phyloP scores from a whole-genome alignment of 1,139 yeast genomes.

The Debaryomyces sp. region DNA sequence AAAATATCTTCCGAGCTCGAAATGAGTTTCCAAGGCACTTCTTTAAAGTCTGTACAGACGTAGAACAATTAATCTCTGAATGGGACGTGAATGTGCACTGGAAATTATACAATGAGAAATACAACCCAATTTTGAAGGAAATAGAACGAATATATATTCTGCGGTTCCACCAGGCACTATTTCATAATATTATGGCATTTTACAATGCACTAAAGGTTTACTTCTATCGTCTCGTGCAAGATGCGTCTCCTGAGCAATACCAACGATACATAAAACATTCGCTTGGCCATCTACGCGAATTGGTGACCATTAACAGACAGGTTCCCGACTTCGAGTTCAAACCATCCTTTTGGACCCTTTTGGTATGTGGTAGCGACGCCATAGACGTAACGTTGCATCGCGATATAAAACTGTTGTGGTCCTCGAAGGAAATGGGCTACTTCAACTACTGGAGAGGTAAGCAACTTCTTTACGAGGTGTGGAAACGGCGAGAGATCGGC shows the following conservation, averaged over 20 bases:
- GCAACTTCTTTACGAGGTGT: constrained; percentile 55
- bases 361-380: constrained; percentile 50
- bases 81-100: constrained; percentile 46
- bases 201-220: constrained; percentile 49
- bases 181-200: constrained; percentile 40
- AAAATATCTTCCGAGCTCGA: constrained; percentile 47
- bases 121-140: constrained; percentile 8
- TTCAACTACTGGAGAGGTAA: constrained; percentile 56
- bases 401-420: constrained; percentile 35
- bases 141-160: constrained; percentile 21
- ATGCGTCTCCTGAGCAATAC: constrained; percentile 30
- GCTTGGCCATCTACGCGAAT: constrained; percentile 32
- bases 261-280: constrained; percentile 37
- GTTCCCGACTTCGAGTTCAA: constrained; percentile 16
- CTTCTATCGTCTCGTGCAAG: constrained; percentile 48
- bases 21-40: constrained; percentile 55
- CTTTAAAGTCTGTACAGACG: constrained; percentile 56
- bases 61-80: constrained; percentile 49
- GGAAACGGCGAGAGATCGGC: constrained; percentile 45
- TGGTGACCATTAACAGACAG: constrained; percentile 21
- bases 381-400: constrained; percentile 13
- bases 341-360: constrained; percentile 52
- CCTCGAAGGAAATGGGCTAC: constrained; percentile 22
- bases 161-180: constrained; percentile 41
- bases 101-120: constrained; percentile 30